These are phyloP conservation scores for Priceomyces medius DNA, from an alignment of 805 yeast genomes.

Conservation along the genomic window DNA sequence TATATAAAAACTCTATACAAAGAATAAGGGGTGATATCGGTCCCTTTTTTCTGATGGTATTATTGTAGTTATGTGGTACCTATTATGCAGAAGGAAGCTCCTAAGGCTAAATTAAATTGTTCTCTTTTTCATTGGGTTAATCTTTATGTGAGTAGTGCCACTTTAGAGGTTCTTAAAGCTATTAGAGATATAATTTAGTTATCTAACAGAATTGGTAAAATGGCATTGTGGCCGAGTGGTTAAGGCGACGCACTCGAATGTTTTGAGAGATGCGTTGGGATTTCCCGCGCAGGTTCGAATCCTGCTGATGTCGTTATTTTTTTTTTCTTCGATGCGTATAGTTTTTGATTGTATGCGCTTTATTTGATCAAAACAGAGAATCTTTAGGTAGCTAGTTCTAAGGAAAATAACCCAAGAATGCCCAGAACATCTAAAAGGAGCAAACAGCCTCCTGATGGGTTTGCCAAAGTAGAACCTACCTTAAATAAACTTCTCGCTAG, in stretches of 20 bases:
- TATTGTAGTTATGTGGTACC: too few relatives aligned
- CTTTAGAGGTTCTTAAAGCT: too few relatives aligned
- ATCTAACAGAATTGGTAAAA: not conserved
- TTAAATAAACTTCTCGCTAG: constrained; percentile 56
- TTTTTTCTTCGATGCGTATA: not conserved
- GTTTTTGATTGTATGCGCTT: not conserved
- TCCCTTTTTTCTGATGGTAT: too few relatives aligned
- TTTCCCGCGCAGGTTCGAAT: constrained; percentile 60
- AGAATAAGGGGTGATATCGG: too few relatives aligned
- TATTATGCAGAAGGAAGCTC: too few relatives aligned
- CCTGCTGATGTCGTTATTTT: constrained; percentile 53
- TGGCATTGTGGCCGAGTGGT: constrained; percentile 19
- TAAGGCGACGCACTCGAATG: constrained; percentile 19
- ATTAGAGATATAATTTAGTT: too few relatives aligned
- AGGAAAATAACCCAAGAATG: constrained; percentile 29
- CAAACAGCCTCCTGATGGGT: constrained; percentile 72
- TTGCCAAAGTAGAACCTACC: constrained; percentile 64
- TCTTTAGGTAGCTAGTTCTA: not conserved
- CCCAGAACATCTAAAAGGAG: constrained; percentile 44
- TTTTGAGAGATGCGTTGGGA: constrained; percentile 17
- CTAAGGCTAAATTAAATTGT: too few relatives aligned
- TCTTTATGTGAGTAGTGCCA: too few relatives aligned
- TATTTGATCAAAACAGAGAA: not conserved
- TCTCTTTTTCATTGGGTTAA: too few relatives aligned
- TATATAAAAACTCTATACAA: too few relatives aligned